phyloP scores from a whole-genome alignment of 345 rosid genomes.

The Moricandia moricandioides region DNA sequence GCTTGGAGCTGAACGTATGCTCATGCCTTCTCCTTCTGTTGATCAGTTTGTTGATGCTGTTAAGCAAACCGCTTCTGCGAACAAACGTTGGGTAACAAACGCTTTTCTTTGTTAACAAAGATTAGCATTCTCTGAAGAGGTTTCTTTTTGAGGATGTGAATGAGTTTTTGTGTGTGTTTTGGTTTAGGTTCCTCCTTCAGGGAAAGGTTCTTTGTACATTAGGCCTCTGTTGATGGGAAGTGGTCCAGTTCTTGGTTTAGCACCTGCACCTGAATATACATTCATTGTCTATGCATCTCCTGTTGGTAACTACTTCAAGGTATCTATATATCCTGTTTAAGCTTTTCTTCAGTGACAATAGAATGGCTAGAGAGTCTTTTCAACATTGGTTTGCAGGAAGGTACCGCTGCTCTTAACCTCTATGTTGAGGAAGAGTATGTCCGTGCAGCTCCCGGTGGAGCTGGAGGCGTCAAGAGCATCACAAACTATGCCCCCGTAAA shows the following conservation, averaged over 20 bases:
- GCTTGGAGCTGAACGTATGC: conserved; percentile 55
- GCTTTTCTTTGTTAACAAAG: background rate
- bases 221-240: conserved; percentile 55
- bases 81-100: conserved; percentile 67
- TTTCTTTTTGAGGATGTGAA: conserved; percentile 14
- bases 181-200: conserved; percentile 49
- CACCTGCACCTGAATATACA: conserved; percentile 51
- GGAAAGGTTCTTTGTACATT: conserved; percentile 52
- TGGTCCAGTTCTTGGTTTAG: conserved; percentile 49
- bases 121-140: background rate
- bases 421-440: conserved; percentile 49
- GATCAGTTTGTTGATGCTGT: conserved; percentile 57
- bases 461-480: conserved; percentile 75
- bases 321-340: background rate
- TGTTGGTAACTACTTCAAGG: conserved; percentile 43
- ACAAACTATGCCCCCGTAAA: conserved; percentile 40
- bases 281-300: conserved; percentile 51
- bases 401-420: conserved; percentile 34
- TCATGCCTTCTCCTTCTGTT: conserved; percentile 54
- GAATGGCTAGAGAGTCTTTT: conserved; percentile 1
- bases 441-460: conserved; percentile 70
- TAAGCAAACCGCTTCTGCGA: conserved; percentile 53
- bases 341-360: background rate
- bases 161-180: conserved; percentile 1
- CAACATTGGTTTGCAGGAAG: conserved; percentile 34